Base-by-base conservation (phyloP, 352 stramenopile genomes). In the Pythium brassicae region DNA sequence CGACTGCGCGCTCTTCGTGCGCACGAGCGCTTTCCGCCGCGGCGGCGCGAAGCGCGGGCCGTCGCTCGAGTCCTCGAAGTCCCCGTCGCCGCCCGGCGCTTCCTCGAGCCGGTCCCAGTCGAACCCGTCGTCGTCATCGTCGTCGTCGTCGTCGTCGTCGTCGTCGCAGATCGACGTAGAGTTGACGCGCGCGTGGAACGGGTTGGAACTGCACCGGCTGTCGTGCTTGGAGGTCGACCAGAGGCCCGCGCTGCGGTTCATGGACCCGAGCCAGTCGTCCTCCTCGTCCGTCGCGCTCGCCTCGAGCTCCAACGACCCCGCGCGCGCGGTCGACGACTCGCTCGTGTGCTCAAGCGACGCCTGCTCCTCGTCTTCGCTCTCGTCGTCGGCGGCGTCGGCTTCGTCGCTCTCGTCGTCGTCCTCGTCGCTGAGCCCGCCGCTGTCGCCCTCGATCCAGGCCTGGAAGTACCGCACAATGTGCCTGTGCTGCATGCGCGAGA, bases 401-500 rank as follows among this genome's bases (percentile, higher is more conserved):
- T n/a, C 29, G 29, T 35, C 32, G 32, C 32, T 37, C 32, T 83
- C 73, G 12, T 58, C 66, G 20, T 65, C 60, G 19, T n/a, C n/a
- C 32, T 76, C 74, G 34, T 72, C 69, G 47, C 69, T 71, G 12
- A 80, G 73, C 25, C 73, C 74, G 55, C 72, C 70, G 26, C 71
- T 70, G 32, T 92, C 78, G 14, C 82, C 82, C 69, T 95, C 86
- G 40, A 95, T 92, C 86, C 86, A 95, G 17, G 86, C 86, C 50
- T 95, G 86, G 58, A 93, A 95, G 61, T 98, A 98, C 44, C 95
- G 74, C 19, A 98, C 95, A 63, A 98, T 98, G 55, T 98, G 94
- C 37, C 96, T 93, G 51, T 98, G 95, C 50, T 95, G 91, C 87
- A 98, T 97, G 42, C 92, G 75, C 34, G 92, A 98, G 84, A 98